These are phyloP conservation scores for Vaccinium darrowii DNA, from an alignment of 148 eudicot species.

Conservation along the genomic window DNA sequence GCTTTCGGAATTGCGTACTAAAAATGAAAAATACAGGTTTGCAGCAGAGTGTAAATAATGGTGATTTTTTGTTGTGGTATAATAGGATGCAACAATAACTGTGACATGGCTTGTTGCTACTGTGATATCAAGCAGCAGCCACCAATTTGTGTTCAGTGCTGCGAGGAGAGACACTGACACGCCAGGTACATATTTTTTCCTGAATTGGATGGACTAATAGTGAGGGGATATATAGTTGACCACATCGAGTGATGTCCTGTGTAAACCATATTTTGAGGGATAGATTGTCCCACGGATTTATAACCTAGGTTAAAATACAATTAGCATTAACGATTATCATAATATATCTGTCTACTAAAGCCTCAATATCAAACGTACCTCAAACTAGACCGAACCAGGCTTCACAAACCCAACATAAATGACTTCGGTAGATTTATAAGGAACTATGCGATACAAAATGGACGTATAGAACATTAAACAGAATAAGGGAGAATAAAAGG, in stretches of 20 bases:
- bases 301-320: not conserved
- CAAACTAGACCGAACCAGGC: not conserved
- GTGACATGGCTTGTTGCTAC: conserved; percentile 60
- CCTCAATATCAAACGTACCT: not conserved
- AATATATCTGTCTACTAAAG: not conserved
- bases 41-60: not conserved
- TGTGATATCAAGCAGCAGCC: conserved; percentile 51
- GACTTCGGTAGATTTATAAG: not conserved
- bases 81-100: conserved; percentile 61
- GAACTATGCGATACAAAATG: not conserved
- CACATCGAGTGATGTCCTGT: not conserved
- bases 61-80: conserved; percentile 2
- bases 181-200: not conserved
- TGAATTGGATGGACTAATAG: not conserved
- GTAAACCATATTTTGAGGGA: not conserved
- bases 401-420: not conserved
- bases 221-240: not conserved
- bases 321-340: not conserved
- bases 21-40: too few relatives aligned
- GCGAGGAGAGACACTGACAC: conserved; percentile 41
- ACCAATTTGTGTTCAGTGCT: conserved; percentile 56
- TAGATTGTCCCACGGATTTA: not conserved
- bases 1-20: too few relatives aligned
- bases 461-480: not conserved
- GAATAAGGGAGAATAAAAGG: not conserved